Conservation (phyloP, 305 asterid species). For the Fraxinus dipetala region DNA sequence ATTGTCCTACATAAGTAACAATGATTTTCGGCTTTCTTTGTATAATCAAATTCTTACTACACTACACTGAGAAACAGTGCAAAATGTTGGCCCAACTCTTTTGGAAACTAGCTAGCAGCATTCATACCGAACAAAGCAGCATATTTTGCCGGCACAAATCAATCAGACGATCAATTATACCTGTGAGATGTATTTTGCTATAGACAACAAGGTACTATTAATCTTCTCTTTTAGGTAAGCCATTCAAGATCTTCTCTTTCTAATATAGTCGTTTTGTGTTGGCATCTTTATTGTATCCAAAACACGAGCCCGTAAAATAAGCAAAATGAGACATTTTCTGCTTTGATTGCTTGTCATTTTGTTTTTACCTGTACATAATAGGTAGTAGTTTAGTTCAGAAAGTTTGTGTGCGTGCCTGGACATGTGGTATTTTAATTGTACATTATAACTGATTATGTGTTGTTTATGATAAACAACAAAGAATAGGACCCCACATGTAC, state of each 20-base stretch:
- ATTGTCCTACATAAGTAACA: neutral
- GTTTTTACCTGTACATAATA: neutral
- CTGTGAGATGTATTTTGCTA: neutral
- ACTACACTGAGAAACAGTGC: neutral
- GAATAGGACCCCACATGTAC: neutral
- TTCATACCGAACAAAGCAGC: neutral
- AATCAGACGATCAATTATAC: neutral
- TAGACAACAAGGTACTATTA: neutral
- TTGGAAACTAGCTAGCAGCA: neutral
- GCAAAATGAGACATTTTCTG: neutral
- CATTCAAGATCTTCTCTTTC: neutral
- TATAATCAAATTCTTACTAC: neutral
- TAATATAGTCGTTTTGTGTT: neutral
- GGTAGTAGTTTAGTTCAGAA: neutral
- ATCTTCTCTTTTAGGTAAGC: neutral
- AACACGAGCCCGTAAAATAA: neutral
- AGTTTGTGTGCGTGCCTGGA: neutral
- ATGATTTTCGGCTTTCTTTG: neutral
- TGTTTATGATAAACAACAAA: slow-evolving; percentile 7
- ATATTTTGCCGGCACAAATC: neutral
- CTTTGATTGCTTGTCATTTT: neutral
- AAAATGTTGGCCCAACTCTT: neutral
- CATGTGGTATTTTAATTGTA: neutral
- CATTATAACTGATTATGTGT: neutral
- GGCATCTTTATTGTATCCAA: neutral